These are phyloP conservation scores for Physaria fendleri DNA, from an alignment of 345 rosid genomes.

Conservation along the genomic window DNA sequence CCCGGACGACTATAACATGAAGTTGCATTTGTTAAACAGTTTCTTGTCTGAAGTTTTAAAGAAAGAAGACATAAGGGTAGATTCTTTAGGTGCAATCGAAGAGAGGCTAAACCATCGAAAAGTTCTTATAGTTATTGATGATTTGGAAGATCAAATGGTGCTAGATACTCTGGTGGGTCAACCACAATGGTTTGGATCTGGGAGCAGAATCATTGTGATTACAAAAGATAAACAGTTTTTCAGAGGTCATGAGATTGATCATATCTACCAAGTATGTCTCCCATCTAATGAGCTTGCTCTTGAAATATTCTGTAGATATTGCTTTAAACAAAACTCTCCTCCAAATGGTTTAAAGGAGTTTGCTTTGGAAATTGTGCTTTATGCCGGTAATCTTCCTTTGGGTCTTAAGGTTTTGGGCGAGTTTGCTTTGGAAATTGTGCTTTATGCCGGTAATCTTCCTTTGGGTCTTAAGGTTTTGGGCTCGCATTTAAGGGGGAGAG, in stretches of 20 bases:
- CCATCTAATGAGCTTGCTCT: constrained; percentile 10
- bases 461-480: constrained; percentile 34
- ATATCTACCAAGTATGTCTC: not conserved
- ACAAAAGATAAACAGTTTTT: constrained; percentile 37
- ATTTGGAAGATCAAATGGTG: constrained; percentile 44
- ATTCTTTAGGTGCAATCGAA: not conserved
- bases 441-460: constrained; percentile 19
- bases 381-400: too few species aligned
- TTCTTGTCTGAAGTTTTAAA: not conserved
- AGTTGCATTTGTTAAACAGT: not conserved
- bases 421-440: constrained; percentile 2
- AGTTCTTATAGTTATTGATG: constrained; percentile 51
- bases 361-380: too few species aligned
- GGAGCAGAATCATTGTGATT: constrained; percentile 49
- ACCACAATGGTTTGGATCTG: constrained; percentile 38
- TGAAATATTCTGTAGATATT: constrained; percentile 17
- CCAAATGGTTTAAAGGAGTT: not conserved
- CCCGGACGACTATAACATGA: not conserved
- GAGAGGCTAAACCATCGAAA: not conserved
- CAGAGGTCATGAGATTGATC: not conserved
- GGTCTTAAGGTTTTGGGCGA: too few species aligned
- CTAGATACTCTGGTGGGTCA: constrained; percentile 40
- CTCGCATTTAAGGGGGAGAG: not conserved
- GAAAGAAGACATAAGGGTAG: constrained; percentile 13
- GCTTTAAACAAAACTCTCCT: constrained; percentile 11